Percentiles rank a stretch among this genome's conserved stretches.
These are phyloP conservation scores for Fusarium abutilonis DNA, from an alignment of 2,329 filamentous ascomycete species.

Conservation along the genomic window DNA sequence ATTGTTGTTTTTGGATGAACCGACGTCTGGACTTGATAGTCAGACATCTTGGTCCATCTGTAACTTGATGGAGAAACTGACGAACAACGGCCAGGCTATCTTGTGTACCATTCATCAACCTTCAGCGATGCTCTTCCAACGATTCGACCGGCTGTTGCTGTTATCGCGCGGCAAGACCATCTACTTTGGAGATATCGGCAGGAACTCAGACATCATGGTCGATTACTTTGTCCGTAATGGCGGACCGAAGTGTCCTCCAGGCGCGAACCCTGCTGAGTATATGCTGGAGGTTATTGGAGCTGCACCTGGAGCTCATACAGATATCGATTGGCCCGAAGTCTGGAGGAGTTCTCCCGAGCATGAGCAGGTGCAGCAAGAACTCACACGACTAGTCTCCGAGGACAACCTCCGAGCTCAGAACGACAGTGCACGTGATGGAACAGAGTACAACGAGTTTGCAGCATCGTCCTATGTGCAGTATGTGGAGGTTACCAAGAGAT, in stretches of 20 bases:
- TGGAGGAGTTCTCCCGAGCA: slow-evolving; percentile 51
- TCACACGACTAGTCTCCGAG: slow-evolving; percentile 42
- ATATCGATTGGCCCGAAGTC: slow-evolving; percentile 52
- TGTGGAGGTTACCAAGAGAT: slow-evolving; percentile 50
- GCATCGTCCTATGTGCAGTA: slow-evolving; percentile 47
- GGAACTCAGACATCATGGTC: slow-evolving; percentile 63
- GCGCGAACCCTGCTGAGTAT: slow-evolving; percentile 74
- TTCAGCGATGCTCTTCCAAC: slow-evolving; percentile 58
- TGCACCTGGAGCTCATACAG: slow-evolving; percentile 61
- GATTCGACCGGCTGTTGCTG: slow-evolving; percentile 68
- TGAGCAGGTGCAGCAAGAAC: slow-evolving; percentile 47
- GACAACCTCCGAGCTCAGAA: not conserved
- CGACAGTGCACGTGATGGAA: not conserved
- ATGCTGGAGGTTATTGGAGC: slow-evolving; percentile 63
- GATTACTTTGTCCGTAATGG: slow-evolving; percentile 72
- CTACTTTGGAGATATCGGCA: slow-evolving; percentile 72
- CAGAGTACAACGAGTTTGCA: slow-evolving; percentile 48
- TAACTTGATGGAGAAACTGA: slow-evolving; percentile 67
- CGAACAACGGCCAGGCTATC: slow-evolving; percentile 59
- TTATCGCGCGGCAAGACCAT: slow-evolving; percentile 70
- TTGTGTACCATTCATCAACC: slow-evolving; percentile 64
- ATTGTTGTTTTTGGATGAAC: slow-evolving; percentile 68
- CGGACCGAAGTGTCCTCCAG: slow-evolving; percentile 60
- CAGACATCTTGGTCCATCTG: slow-evolving; percentile 70
- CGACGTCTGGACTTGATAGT: slow-evolving; percentile 67